These are phyloP conservation scores for Psidium friedrichsthalianum DNA, from an alignment of 345 rosid species.

Conservation along the genomic window DNA sequence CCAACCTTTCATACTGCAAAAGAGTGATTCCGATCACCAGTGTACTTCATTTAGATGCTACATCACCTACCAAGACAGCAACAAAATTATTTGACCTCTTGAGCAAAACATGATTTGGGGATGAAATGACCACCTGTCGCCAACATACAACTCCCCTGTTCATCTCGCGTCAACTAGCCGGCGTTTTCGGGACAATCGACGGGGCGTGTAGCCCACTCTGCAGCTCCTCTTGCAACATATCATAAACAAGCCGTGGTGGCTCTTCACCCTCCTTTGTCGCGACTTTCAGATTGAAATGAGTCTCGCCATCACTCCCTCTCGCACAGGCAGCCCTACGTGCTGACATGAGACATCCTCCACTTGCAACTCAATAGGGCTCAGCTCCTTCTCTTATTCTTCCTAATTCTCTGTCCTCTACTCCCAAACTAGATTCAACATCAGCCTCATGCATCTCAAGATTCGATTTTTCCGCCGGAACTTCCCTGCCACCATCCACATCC, in stretches of 20 bases:
- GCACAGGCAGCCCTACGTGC: conserved; percentile 91
- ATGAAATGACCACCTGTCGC: not conserved
- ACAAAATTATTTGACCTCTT: not conserved
- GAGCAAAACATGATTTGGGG: not conserved
- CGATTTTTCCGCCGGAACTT: not conserved
- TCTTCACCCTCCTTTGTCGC: conserved; percentile 70
- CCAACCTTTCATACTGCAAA: not conserved
- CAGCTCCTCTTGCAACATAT: conserved; percentile 67
- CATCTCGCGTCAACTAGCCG: conserved; percentile 8
- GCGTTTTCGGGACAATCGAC: conserved; percentile 81
- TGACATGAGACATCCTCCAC: conserved; percentile 89
- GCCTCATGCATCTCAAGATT: not conserved
- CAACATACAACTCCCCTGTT: not conserved
- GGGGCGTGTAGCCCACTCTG: conserved; percentile 75
- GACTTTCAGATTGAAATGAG: conserved; percentile 75
- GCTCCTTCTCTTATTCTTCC: conserved; percentile 60
- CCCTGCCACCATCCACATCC: conserved; percentile 1
- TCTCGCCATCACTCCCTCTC: conserved; percentile 66
- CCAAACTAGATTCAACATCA: conserved; percentile 14
- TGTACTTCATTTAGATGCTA: not conserved
- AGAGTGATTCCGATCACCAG: not conserved
- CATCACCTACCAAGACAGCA: not conserved
- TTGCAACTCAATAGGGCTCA: conserved; percentile 50
- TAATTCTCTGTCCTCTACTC: conserved; percentile 63
- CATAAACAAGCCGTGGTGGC: conserved; percentile 65